These are phyloP conservation scores for Fusarium palustre DNA, from an alignment of 2,329 filamentous ascomycete species.

Conservation along the genomic window DNA sequence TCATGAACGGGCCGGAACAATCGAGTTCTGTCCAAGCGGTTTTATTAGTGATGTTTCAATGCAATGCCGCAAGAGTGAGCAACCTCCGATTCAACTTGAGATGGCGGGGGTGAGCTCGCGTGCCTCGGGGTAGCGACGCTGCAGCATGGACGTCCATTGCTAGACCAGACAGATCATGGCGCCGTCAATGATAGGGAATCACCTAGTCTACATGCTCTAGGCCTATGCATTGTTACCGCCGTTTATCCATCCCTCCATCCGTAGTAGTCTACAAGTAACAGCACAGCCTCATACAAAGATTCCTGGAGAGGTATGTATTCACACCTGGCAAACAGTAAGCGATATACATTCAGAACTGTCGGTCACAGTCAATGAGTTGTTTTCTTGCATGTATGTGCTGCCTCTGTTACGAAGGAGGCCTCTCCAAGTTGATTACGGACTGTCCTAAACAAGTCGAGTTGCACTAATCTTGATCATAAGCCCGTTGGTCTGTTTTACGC, in stretches of 20 bases:
- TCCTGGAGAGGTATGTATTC: slow-evolving; percentile 8
- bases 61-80: background rate
- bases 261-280: slow-evolving; percentile 14
- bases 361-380: slow-evolving; percentile 28
- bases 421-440: slow-evolving; percentile 22
- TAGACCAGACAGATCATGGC: slow-evolving; percentile 19
- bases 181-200: background rate
- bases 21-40: background rate
- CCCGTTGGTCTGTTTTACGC: slow-evolving; percentile 12
- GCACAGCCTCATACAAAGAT: slow-evolving; percentile 38
- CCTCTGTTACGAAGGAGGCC: slow-evolving; percentile 26
- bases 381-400: slow-evolving; percentile 17
- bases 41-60: background rate
- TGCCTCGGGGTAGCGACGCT: slow-evolving; percentile 20
- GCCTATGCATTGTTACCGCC: slow-evolving; percentile 32
- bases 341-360: background rate
- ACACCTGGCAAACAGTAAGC: background rate
- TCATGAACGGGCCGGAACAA: background rate
- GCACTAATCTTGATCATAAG: slow-evolving; percentile 21
- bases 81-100: background rate
- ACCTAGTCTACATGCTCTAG: background rate
- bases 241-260: slow-evolving; percentile 23
- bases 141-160: background rate
- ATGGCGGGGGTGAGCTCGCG: slow-evolving; percentile 17
- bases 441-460: slow-evolving; percentile 33